Evolutionary conservation across 129 eudicot genomes (phyloP).

Genomic region (Flaveria bidentis): DNA sequence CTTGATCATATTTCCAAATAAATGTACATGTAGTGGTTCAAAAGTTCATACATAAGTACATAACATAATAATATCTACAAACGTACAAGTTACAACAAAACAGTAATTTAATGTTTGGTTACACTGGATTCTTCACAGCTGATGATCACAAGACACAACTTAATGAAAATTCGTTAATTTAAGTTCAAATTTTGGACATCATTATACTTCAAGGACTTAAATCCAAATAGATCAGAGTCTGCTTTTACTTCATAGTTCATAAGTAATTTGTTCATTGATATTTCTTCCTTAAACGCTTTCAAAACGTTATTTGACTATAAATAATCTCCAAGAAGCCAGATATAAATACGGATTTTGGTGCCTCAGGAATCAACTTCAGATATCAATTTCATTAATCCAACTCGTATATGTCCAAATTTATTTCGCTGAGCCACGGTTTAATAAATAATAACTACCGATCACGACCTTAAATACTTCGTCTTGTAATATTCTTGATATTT

Average conservation of each 20-base stretch:
- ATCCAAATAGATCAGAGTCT: neutral
- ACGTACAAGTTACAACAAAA: neutral
- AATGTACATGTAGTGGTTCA: neutral
- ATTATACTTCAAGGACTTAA: neutral
- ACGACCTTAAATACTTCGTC: neutral
- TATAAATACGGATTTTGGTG: neutral
- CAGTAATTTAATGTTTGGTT: neutral
- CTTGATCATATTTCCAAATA: neutral
- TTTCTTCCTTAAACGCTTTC: neutral
- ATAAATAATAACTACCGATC: neutral
- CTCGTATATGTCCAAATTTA: neutral
- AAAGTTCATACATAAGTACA: neutral
- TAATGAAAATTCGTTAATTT: neutral
- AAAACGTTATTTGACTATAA: neutral
- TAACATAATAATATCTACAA: neutral
- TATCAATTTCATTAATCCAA: neutral
- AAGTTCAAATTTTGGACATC: neutral
- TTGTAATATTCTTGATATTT: neutral
- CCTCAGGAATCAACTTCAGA: neutral
- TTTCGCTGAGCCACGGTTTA: neutral
- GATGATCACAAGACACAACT: neutral
- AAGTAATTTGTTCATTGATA: neutral
- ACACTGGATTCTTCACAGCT: neutral
- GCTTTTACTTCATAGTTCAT: neutral
- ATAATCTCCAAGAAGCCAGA: neutral